phyloP scores from a whole-genome alignment of 179 eudicot species.

The Carnegiea gigantea region DNA sequence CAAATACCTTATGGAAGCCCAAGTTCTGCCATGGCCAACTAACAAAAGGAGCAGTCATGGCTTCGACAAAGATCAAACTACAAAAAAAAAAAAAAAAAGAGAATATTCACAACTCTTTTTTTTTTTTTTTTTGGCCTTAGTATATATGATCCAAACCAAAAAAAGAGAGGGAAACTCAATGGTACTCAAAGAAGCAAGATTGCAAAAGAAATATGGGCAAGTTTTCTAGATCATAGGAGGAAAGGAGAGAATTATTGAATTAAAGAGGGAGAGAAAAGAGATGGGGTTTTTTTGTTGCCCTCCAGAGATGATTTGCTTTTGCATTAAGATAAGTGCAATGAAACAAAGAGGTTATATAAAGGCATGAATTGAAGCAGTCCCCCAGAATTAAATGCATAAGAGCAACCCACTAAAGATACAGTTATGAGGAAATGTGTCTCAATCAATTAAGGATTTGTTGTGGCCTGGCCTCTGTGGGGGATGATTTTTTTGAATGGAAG shows the following conservation, averaged over 20 bases:
- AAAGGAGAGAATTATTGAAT: background rate
- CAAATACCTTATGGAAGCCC: constrained; percentile 59
- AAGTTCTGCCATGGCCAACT: constrained; percentile 89
- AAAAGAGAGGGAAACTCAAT: constrained; percentile 14
- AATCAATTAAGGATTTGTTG: constrained; percentile 23
- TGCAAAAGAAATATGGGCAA: background rate
- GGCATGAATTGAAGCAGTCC: constrained; percentile 12
- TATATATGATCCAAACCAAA: constrained; percentile 10
- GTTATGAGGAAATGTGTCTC: constrained; percentile 34
- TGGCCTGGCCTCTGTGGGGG: background rate
- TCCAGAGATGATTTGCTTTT: background rate
- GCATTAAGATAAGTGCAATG: constrained; percentile 14
- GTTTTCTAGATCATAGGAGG: background rate
- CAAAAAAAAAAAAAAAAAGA: background rate
- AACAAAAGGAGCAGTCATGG: constrained; percentile 43
- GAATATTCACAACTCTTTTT: background rate
- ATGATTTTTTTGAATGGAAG: constrained; percentile 12
- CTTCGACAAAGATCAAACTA: background rate
- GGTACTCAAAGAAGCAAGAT: background rate
- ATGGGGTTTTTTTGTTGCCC: background rate
- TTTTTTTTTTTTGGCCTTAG: too few relatives aligned
- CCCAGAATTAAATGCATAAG: constrained; percentile 27
- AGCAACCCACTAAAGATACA: constrained; percentile 25
- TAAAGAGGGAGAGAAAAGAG: background rate
- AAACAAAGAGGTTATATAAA: constrained; percentile 29